phyloP scores from a whole-genome alignment of 306 rosid genomes.

The Adenanthera pavonina region DNA sequence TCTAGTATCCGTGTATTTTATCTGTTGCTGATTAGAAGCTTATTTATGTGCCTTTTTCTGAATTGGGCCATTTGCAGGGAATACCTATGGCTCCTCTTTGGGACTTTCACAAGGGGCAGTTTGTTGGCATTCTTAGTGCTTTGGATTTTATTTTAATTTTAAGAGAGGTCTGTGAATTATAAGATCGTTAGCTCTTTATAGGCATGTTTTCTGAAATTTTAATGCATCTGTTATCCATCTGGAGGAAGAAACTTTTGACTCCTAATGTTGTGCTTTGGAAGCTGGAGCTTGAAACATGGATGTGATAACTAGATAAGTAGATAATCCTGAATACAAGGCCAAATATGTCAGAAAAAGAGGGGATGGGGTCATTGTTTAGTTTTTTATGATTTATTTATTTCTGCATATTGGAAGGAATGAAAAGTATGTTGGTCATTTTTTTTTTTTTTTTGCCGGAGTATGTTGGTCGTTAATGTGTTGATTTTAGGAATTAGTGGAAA shows the following conservation, averaged over 20 bases:
- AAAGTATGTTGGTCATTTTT: neutral
- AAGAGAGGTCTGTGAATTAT: conserved; percentile 75
- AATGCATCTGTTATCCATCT: neutral
- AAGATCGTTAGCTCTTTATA: conserved; percentile 37
- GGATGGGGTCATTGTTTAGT: neutral
- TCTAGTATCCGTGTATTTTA: conserved; percentile 13
- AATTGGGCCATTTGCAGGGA: conserved; percentile 64
- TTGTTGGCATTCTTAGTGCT: conserved; percentile 96
- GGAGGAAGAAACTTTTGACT: neutral
- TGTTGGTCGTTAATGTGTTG: neutral
- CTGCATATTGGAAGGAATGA: neutral
- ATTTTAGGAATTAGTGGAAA: neutral
- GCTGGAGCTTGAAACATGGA: neutral
- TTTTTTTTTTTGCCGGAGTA: no score
- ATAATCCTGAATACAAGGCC: neutral
- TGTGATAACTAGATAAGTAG: neutral
- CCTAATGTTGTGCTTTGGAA: neutral
- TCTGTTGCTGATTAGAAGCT: conserved; percentile 37
- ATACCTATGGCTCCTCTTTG: conserved; percentile 96
- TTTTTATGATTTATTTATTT: neutral
- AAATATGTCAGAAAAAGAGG: neutral
- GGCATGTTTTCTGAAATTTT: conserved; percentile 35
- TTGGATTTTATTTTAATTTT: conserved; percentile 91
- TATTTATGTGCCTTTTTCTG: conserved; percentile 37
- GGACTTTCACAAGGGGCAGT: conserved; percentile 84